Conservation (phyloP, 352 stramenopile species). For the Phytophthora macrochlamydospora region DNA sequence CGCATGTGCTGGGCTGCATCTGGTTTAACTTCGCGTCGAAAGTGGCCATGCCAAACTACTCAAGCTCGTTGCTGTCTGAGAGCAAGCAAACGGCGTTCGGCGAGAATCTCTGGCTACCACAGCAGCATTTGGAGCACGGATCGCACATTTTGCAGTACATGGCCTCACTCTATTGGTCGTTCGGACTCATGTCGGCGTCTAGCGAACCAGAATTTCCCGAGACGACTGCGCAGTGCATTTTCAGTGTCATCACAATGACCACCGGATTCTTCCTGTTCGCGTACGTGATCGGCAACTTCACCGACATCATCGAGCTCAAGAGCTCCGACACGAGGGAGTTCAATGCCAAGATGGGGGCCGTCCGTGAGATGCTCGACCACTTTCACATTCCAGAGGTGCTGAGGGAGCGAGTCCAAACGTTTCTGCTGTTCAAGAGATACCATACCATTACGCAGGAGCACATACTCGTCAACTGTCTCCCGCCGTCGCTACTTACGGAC, state of each 20-base stretch:
- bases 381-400: conserved; percentile 52
- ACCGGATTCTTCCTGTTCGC: conserved; percentile 52
- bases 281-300: conserved; percentile 65
- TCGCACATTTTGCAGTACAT: conserved; percentile 43
- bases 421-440: conserved; percentile 70
- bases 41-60: conserved; percentile 29
- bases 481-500: conserved; percentile 67
- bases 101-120: conserved; percentile 1
- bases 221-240: conserved; percentile 46
- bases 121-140: not conserved
- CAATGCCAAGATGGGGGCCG: conserved; percentile 56
- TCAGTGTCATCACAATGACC: conserved; percentile 51
- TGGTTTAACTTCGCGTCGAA: conserved; percentile 63
- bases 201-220: conserved; percentile 42
- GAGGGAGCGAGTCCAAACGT: conserved; percentile 63
- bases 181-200: conserved; percentile 61
- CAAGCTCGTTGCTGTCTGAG: not conserved
- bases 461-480: conserved; percentile 59
- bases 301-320: conserved; percentile 57
- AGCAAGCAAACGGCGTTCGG: conserved; percentile 32
- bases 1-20: conserved; percentile 57
- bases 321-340: conserved; percentile 62
- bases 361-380: conserved; percentile 57
- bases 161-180: conserved; percentile 57
- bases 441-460: conserved; percentile 77